Base-by-base conservation (phyloP, 805 yeast species). In the Lachancea nothofagi region DNA sequence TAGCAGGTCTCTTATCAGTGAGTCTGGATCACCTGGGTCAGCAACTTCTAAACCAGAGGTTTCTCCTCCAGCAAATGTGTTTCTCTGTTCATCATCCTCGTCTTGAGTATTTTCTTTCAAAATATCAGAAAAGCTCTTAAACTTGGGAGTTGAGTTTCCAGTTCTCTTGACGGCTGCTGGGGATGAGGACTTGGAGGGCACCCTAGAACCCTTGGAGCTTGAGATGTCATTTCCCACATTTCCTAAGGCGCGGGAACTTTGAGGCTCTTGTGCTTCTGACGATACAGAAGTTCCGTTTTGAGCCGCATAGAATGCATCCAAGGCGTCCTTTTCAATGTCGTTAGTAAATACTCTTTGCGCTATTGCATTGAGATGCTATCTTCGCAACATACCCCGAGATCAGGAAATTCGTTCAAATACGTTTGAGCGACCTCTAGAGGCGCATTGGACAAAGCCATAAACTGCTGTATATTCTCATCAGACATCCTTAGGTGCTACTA, bases 21-120 rank as follows among this genome's bases (percentile, higher is more conserved):
- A 71, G 51, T 67, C 65, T 33, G 70, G 62, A 30, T 62, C 62
- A 42, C 67, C 61, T 18, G 93, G 93, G 53, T 83, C 83, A 50
- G 85, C 86, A 15, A 84, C 89, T 57, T 82, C 83, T 47, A 84
- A 66, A 4, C 79, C 93, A 1, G 89, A 81, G 42, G 84, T 83
- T 57, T 83, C 82, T 33, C 69, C 86, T 36, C 75, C 75, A 1
- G 84, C 80, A 61, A 75, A 79, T 44, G 78, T 74, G 51, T 78
- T 77, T 42, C 80, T 74, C 27, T 71, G 72, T 42, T 75, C 80
- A 45, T 74, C 78, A n/a, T 68, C 75, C 6, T 68, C 73, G 13
- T 62, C 64, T 18, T 62, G 63, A 18, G 5, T 20, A 15, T 60
- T 59, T 9, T 49, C 61, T 36, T 59, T 57, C 7, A 62, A 50